These are phyloP conservation scores for Digitaria exilis DNA, from an alignment of 202 grass and related monocot species.

Conservation along the genomic window DNA sequence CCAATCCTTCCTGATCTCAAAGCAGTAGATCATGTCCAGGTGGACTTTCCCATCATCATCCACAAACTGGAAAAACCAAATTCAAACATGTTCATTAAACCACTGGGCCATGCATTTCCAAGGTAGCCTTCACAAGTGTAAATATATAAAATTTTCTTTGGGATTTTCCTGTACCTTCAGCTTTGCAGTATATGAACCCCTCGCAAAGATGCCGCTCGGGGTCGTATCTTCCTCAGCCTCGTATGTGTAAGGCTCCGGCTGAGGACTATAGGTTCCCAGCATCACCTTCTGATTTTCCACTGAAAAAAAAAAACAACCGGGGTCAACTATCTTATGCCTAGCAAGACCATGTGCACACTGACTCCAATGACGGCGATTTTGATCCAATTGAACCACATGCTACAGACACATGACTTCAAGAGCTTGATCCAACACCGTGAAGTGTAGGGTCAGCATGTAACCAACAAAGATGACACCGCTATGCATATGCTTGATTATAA, in stretches of 20 bases:
- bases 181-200: conserved; percentile 56
- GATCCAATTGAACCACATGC: background rate
- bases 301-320: background rate
- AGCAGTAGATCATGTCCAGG: conserved; percentile 61
- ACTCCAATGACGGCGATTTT: background rate
- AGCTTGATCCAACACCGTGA: background rate
- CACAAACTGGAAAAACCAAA: conserved; percentile 48
- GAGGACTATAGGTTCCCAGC: conserved; percentile 66
- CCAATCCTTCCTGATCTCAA: conserved; percentile 71
- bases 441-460: background rate
- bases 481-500: conserved; percentile 12
- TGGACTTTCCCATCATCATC: conserved; percentile 66
- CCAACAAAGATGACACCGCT: background rate
- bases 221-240: conserved; percentile 65
- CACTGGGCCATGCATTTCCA: background rate
- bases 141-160: background rate
- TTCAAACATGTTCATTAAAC: background rate
- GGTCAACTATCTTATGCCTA: background rate
- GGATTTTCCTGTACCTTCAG: conserved; percentile 42
- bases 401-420: background rate
- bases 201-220: conserved; percentile 52
- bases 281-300: conserved; percentile 60
- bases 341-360: background rate
- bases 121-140: background rate
- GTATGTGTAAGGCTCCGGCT: conserved; percentile 57